phyloP scores from a whole-genome alignment of 495 filamentous ascomycete species.

The Penicillium bovifimosum region DNA sequence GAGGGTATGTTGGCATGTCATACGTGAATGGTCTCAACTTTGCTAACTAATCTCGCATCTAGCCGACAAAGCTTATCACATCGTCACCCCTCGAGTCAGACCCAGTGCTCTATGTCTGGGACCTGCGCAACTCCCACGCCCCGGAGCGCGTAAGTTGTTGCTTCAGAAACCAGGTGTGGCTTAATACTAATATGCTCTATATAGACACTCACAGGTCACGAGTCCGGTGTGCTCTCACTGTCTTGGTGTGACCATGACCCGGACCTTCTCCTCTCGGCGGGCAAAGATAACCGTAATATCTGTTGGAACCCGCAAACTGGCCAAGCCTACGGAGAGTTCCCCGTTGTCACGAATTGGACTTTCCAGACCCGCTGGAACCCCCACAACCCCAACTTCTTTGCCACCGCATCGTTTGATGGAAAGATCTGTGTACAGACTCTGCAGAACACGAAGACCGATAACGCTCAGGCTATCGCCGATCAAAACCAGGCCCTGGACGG shows the following conservation, averaged over 20 bases:
- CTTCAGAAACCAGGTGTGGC: background rate
- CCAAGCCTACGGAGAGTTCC: slow-evolving; percentile 82
- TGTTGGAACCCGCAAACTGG: slow-evolving; percentile 96
- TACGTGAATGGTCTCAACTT: background rate
- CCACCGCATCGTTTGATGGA: slow-evolving; percentile 94
- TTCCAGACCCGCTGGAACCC: slow-evolving; percentile 96
- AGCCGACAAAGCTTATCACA: slow-evolving; percentile 86
- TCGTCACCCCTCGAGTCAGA: slow-evolving; percentile 88
- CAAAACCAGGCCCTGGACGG: slow-evolving; percentile 71
- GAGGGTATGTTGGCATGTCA: slow-evolving; percentile 39
- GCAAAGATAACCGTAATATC: slow-evolving; percentile 93
- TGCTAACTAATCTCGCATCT: slow-evolving; percentile 10
- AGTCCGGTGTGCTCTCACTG: slow-evolving; percentile 86
- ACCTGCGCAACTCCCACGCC: slow-evolving; percentile 91
- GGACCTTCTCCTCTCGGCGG: slow-evolving; percentile 85
- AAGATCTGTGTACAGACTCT: slow-evolving; percentile 89
- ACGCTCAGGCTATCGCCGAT: slow-evolving; percentile 45
- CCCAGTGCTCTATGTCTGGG: slow-evolving; percentile 87
- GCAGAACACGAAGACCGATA: slow-evolving; percentile 69
- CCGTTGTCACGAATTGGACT: slow-evolving; percentile 96
- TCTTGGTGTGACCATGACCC: slow-evolving; percentile 94
- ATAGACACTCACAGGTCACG: slow-evolving; percentile 76
- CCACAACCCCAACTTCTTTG: slow-evolving; percentile 81
- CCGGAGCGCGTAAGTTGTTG: slow-evolving; percentile 63
- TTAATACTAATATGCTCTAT: slow-evolving; percentile 7